Evolutionary conservation across 495 filamentous ascomycete genomes (phyloP), one percentile per base, ranked within the genome.

Genomic region (Penicillium egyptiacum): DNA sequence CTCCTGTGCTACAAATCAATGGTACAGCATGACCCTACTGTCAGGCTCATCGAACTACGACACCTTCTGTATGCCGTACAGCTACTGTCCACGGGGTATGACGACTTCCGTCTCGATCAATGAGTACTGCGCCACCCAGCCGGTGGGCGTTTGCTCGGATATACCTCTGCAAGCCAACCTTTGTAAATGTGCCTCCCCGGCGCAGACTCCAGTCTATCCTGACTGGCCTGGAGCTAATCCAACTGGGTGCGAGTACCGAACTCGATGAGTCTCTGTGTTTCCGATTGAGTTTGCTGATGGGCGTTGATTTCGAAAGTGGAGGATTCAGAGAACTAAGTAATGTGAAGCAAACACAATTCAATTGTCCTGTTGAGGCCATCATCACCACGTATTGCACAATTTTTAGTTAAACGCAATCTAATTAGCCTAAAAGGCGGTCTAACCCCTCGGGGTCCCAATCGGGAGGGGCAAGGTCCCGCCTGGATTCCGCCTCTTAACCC

Each of bases 31-130:
- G 55, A 55, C 60, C 3, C 23, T 54, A 17, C 39, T 48, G 0
- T 52, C 57, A 5, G 61, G 57, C 2, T 25, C 23, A 0, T 57
- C 57, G 8, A 31, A 28, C 12, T n/a, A 61, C 5, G 58, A 68
- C 4, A 66, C 53, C 2, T 70, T 62, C 63, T 70, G 68, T 44
- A 70, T 70, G 68, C 65, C 65, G 0, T 35, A 62, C 31, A 43
- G 40, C 28, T 61, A 39, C 12, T 69, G 66, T 48, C 63, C 63
- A 19, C 58, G 5, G 1, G 52, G 42, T 5, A 55, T 55, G 53
- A 44, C 30, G 1, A 55, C 53, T 16, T 46, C 42, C 4, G 19
- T 33, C 22, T 23, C 42, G 22, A 14, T 31, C 14, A 55, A 55
- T 35, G 33, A 35, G 30, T 55, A 55, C 53, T 55, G 53, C n/a